phyloP scores from a whole-genome alignment of 2,329 filamentous ascomycete genomes.

The Blumeria graminis region DNA sequence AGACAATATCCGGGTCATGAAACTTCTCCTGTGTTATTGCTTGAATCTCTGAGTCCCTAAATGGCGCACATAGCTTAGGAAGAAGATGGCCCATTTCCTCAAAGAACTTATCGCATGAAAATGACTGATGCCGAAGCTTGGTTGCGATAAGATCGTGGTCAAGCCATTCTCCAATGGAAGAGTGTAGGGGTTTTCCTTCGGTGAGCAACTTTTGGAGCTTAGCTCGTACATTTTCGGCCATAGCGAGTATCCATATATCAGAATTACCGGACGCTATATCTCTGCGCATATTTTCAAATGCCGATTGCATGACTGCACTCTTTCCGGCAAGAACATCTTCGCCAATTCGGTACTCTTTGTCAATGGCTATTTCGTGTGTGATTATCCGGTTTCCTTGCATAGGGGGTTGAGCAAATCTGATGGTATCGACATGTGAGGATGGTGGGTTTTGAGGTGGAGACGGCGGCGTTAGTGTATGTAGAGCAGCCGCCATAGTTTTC shows the following conservation, averaged over 20 bases:
- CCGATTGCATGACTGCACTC: slow-evolving; percentile 30
- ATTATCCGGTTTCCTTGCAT: slow-evolving; percentile 52
- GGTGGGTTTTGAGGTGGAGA: slow-evolving; percentile 20
- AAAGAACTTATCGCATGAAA: slow-evolving; percentile 66
- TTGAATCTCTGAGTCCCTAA: slow-evolving; percentile 55
- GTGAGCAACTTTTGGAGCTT: slow-evolving; percentile 51
- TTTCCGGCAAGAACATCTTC: slow-evolving; percentile 34
- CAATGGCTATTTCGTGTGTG: slow-evolving; percentile 58
- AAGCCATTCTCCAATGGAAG: slow-evolving; percentile 48
- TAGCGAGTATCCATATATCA: slow-evolving; percentile 42
- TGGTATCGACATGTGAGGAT: slow-evolving; percentile 10
- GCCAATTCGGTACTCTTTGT: slow-evolving; percentile 53
- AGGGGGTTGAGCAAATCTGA: slow-evolving; percentile 19
- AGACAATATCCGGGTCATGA: slow-evolving; percentile 38
- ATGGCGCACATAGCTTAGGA: slow-evolving; percentile 58
- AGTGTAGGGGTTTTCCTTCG: slow-evolving; percentile 48
- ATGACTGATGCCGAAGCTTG: slow-evolving; percentile 46
- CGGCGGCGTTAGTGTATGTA: slow-evolving; percentile 29
- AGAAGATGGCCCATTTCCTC: slow-evolving; percentile 49
- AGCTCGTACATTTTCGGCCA: slow-evolving; percentile 44
- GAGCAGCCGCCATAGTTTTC: slow-evolving; percentile 18
- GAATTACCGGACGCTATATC: slow-evolving; percentile 39
- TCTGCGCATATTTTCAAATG: slow-evolving; percentile 34
- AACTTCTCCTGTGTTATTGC: slow-evolving; percentile 38
- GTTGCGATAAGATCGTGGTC: slow-evolving; percentile 46